These are phyloP conservation scores for Paramecium caudatum DNA, from an alignment of 73 alveolate species.

Conservation along the genomic window DNA sequence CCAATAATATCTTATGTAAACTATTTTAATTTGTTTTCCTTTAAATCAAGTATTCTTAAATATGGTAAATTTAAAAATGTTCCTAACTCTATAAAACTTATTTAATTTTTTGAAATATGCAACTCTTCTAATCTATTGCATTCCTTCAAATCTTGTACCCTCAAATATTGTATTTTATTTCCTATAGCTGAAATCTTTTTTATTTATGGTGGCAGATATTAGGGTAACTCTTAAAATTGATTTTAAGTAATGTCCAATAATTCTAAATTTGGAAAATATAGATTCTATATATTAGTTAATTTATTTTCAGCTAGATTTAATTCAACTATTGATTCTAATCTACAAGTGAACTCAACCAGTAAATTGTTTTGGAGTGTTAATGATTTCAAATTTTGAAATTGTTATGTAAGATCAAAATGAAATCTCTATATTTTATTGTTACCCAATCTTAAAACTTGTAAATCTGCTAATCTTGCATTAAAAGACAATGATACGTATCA, in stretches of 20 bases:
- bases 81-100: slow-evolving; percentile 43
- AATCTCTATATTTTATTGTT: neutral
- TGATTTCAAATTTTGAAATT: slow-evolving; percentile 63
- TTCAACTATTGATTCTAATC: neutral
- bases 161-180: neutral
- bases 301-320: slow-evolving; percentile 48
- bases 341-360: neutral
- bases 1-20: slow-evolving; percentile 60
- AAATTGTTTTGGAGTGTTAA: slow-evolving; percentile 7
- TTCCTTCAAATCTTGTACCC: neutral
- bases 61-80: neutral
- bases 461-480: neutral
- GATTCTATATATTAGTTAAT: neutral
- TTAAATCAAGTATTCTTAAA: slow-evolving; percentile 50
- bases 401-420: neutral
- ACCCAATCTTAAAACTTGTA: slow-evolving; percentile 8
- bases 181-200: slow-evolving; percentile 33
- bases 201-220: neutral
- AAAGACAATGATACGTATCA: neutral
- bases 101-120: slow-evolving; percentile 68
- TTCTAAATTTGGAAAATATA: slow-evolving; percentile 38
- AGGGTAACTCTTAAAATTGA: slow-evolving; percentile 16
- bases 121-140: slow-evolving; percentile 64
- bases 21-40: slow-evolving; percentile 54
- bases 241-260: neutral